Conservation (phyloP, 257 asterid species). For the Solanum gracilifrons region DNA sequence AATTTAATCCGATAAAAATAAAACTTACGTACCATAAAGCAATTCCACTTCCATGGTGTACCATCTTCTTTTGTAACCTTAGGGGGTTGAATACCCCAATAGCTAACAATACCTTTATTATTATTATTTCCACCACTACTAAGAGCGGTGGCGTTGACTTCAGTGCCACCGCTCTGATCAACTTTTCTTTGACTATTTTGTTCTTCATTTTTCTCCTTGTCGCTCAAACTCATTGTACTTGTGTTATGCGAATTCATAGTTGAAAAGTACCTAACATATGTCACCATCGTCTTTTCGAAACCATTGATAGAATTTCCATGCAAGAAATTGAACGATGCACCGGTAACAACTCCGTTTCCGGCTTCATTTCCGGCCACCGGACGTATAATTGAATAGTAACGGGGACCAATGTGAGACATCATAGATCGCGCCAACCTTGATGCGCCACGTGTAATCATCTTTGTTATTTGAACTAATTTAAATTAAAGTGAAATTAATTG, state of each 20-base stretch:
- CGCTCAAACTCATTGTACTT: conserved; percentile 33
- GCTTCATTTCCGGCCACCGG: not conserved
- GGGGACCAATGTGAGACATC: conserved; percentile 20
- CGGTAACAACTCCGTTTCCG: not conserved
- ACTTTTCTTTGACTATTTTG: conserved; percentile 1
- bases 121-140: not conserved
- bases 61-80: conserved; percentile 59
- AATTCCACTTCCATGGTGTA: conserved; percentile 58
- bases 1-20: not conserved
- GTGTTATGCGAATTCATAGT: conserved; percentile 11
- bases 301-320: not conserved
- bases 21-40: conserved; percentile 38
- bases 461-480: not conserved
- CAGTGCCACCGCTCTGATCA: not conserved
- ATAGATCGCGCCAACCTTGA: conserved; percentile 19
- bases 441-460: conserved; percentile 46
- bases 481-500: not conserved
- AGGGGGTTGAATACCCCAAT: conserved; percentile 59
- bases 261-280: conserved; percentile 14
- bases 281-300: conserved; percentile 1
- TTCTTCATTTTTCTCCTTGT: conserved; percentile 9
- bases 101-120: conserved; percentile 23
- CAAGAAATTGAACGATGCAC: not conserved
- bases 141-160: not conserved
- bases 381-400: conserved; percentile 27